phyloP scores from a whole-genome alignment of 2,329 filamentous ascomycete species.

The Cercospora citrullina region DNA sequence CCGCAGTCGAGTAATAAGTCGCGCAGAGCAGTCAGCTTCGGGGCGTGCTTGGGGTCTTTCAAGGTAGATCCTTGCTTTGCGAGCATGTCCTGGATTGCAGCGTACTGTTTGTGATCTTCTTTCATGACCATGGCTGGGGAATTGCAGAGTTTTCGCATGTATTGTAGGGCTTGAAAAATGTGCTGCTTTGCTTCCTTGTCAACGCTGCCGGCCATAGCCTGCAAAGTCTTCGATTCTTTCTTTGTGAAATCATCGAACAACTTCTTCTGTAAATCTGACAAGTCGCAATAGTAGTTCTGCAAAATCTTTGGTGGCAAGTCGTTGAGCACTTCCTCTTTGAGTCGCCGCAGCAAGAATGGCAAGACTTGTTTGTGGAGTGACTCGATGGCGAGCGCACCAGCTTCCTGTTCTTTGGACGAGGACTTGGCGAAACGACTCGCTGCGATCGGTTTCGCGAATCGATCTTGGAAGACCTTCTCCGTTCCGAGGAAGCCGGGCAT shows the following conservation, averaged over 20 bases:
- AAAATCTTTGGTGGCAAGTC: conserved; percentile 97
- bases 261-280: conserved; percentile 90
- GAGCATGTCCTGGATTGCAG: conserved; percentile 79
- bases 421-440: conserved; percentile 95
- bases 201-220: conserved; percentile 76
- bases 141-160: conserved; percentile 99
- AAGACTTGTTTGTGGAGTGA: conserved; percentile 98
- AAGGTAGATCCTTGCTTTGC: conserved; percentile 76
- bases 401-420: conserved; percentile 97
- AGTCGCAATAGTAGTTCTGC: conserved; percentile 98
- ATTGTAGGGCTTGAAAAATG: conserved; percentile 98
- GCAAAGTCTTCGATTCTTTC: conserved; percentile 86
- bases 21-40: conserved; percentile 84
- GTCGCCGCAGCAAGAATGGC: conserved; percentile 88
- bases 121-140: conserved; percentile 96
- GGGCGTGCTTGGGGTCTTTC: conserved; percentile 83
- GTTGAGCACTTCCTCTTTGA: conserved; percentile 96
- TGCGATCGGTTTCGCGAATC: conserved; percentile 92
- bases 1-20: conserved; percentile 98
- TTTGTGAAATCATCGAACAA: conserved; percentile 96
- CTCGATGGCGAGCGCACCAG: conserved; percentile 91
- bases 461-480: conserved; percentile 94
- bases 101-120: conserved; percentile 85
- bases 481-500: conserved; percentile 98
- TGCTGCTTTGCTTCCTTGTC: conserved; percentile 96